A percentile compares a stretch with the other conserved stretches of the same genome.
These are phyloP conservation scores for Suhomyces bokatorum DNA, from an alignment of 1,139 yeast species.

Conservation along the genomic window DNA sequence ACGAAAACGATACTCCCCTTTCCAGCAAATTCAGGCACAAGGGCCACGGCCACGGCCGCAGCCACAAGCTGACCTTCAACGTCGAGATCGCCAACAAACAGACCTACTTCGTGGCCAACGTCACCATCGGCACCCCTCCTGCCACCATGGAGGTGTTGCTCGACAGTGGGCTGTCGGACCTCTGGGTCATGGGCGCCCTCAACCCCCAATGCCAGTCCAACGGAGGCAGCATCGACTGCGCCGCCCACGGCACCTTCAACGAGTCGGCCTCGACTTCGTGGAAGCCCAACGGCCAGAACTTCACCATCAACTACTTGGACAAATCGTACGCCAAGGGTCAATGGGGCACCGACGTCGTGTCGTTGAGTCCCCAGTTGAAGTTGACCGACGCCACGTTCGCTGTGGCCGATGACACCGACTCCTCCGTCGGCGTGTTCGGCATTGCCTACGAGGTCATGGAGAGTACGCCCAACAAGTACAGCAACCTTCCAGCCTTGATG, in stretches of 20 bases:
- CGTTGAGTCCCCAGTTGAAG: constrained; percentile 11
- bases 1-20: not conserved
- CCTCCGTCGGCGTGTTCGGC: constrained; percentile 23
- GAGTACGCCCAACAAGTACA: constrained; percentile 13
- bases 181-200: constrained; percentile 16
- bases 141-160: constrained; percentile 40
- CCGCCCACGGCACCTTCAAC: constrained; percentile 13
- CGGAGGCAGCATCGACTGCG: constrained; percentile 3
- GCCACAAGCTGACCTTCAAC: constrained; percentile 1
- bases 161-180: constrained; percentile 26
- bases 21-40: not conserved
- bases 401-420: constrained; percentile 20
- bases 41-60: not conserved
- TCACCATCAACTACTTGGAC: constrained; percentile 20
- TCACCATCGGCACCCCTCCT: constrained; percentile 57
- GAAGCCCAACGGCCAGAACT: constrained; percentile 19
- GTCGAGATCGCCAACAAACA: constrained; percentile 15
- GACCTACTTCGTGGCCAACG: constrained; percentile 34
- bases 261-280: constrained; percentile 10
- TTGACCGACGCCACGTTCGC: constrained; percentile 27
- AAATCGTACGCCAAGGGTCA: constrained; percentile 18
- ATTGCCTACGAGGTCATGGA: constrained; percentile 4
- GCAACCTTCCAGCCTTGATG: constrained; percentile 24
- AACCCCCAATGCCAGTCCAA: constrained; percentile 1
- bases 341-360: constrained; percentile 20